Evolutionary conservation across 331 rosid genomes (phyloP), one percentile per base, ranked within the genome.

Genomic region (Pyracantha coccinea): DNA sequence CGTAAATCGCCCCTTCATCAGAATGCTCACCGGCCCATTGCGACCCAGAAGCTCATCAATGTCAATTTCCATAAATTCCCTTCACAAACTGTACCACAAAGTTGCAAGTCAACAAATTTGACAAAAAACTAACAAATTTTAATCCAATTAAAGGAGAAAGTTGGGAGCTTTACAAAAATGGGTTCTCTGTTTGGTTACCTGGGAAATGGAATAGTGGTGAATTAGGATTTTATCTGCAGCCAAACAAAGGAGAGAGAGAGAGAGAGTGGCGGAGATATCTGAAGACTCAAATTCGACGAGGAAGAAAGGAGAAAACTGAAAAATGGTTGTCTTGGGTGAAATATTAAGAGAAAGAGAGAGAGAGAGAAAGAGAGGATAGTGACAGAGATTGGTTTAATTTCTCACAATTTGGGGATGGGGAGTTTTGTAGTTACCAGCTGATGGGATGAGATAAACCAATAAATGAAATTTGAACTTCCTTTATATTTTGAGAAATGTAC

Each of bases 1-100:
- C 97, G 85, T 89, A 91, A 79, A 93, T 88, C 33, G 93, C 98
- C 77, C 96, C 89, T 84, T 91, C 66, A 85, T 87, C 31, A 96
- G 78, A 28, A 85, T 70, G 68, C 61, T 83, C 60, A 21, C 66
- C 0, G 91, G 83, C 65, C 62, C 78, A 11, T 24, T 75, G 10
- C 75, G 77, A 69, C 92, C 96, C 7, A 91, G 83, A n/a, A 91
- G 63, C 4, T 81, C 84, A 68, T 89, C 91, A 31, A 86, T 62
- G 68, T 88, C 96, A 97, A 93, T 90, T 64, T 68, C 50, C 62
- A 55, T 55, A 27, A 12, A 29, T 16, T 28, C 11, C 58, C 85
- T 84, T 72, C 27, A 68, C 12, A 75, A 35, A 60, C 77, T 64
- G 29, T 2, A 27, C 29, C 29, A 27, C 29, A 27, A 27, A 27